These are phyloP conservation scores for Furculomyces boomerangus DNA, from an alignment of 371 early-diverging fungal species.

Conservation along the genomic window DNA sequence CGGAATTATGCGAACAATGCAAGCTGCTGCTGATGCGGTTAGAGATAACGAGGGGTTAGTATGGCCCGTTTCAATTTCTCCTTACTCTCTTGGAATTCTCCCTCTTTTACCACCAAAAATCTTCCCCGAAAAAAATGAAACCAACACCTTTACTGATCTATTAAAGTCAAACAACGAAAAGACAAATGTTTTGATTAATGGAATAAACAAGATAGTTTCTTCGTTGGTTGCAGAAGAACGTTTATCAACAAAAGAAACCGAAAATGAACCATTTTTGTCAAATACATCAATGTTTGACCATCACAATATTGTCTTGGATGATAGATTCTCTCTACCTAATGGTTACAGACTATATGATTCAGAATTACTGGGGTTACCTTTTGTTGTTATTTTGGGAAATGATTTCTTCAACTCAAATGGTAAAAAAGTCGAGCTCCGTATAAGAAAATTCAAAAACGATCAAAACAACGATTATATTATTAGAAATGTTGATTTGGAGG, in stretches of 20 bases:
- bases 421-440: neutral
- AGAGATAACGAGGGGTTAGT: conserved; percentile 43
- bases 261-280: neutral
- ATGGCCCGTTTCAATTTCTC: conserved; percentile 64
- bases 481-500: too few relatives aligned
- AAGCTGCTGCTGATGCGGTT: conserved; percentile 53
- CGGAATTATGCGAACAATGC: conserved; percentile 61
- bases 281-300: neutral
- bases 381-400: conserved; percentile 16
- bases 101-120: conserved; percentile 10
- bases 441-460: neutral
- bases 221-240: neutral
- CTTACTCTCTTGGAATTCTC: conserved; percentile 44
- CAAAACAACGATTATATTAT: too few relatives aligned
- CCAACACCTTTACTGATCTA: neutral
- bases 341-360: conserved; percentile 16
- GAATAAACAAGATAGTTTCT: neutral
- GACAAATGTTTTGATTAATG: neutral
- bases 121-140: neutral
- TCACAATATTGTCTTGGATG: conserved; percentile 1
- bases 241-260: neutral
- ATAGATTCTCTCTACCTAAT: neutral
- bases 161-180: neutral
- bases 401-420: conserved; percentile 22
- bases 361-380: conserved; percentile 16